Percentiles rank a stretch among this genome's conserved stretches.
phyloP scores from a whole-genome alignment of 345 rosid species.

The Cardamine occulta region DNA sequence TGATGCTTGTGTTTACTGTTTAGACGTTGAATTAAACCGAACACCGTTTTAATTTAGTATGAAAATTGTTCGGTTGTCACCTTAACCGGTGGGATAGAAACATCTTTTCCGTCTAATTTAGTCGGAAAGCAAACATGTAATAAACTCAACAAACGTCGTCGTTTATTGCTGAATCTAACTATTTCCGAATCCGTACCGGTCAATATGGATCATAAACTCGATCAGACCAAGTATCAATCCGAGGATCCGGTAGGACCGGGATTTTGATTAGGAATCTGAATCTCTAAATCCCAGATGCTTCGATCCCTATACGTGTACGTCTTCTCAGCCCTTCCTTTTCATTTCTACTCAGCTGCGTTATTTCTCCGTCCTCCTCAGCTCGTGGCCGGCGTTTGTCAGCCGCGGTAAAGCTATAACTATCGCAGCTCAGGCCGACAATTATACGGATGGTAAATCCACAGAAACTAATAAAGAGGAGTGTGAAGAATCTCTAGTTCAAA shows the following conservation, averaged over 20 bases:
- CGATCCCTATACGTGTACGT: conserved; percentile 19
- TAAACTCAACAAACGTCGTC: not conserved
- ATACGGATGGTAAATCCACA: conserved; percentile 3
- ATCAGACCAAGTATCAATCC: not conserved
- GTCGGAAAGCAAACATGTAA: not conserved
- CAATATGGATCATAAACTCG: not conserved
- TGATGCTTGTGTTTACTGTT: not conserved
- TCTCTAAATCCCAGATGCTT: conserved; percentile 25
- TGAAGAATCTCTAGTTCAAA: not conserved
- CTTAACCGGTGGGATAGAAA: not conserved
- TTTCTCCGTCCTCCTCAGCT: conserved; percentile 1
- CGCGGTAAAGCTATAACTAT: not conserved
- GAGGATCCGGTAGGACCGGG: conserved; percentile 31
- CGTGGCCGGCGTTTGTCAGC: not conserved
- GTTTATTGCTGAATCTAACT: not conserved
- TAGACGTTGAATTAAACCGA: not conserved
- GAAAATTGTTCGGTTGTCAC: not conserved
- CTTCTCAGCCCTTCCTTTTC: conserved; percentile 12
- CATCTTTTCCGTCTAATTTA: not conserved
- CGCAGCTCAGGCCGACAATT: not conserved
- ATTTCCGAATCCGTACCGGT: conserved; percentile 4
- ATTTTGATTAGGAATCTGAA: conserved; percentile 28
- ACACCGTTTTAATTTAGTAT: not conserved
- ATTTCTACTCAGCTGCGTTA: not conserved
- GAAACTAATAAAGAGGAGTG: not conserved